Evolutionary conservation across 352 stramenopile species (phyloP).

Genomic region (Phytophthora citricola): DNA sequence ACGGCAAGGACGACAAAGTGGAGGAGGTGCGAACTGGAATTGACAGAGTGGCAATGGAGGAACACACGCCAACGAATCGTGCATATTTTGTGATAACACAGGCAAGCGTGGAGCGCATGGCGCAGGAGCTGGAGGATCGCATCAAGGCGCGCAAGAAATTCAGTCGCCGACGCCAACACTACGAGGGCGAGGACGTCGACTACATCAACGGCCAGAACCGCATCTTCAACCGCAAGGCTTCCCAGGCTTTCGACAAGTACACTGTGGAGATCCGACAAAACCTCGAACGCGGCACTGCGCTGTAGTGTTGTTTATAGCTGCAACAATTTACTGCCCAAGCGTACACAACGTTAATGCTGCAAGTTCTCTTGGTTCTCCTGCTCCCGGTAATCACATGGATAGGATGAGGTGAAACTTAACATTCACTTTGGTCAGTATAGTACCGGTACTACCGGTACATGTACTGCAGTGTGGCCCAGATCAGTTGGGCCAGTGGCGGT

Average conservation of each 20-base stretch:
- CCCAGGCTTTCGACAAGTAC: conserved; percentile 97
- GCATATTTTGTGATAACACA: conserved; percentile 17
- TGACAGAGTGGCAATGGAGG: neutral
- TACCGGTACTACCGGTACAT: too few species aligned
- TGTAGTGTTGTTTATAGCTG: conserved; percentile 65
- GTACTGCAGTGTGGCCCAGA: too few species aligned
- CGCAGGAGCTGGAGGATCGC: conserved; percentile 71
- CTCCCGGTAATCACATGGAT: too few species aligned
- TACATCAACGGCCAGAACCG: conserved; percentile 99
- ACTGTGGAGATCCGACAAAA: conserved; percentile 98
- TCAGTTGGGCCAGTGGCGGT: too few species aligned
- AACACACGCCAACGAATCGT: conserved; percentile 5
- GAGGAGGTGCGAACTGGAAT: conserved; percentile 45
- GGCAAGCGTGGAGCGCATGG: conserved; percentile 78
- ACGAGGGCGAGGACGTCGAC: conserved; percentile 93
- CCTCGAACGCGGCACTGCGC: conserved; percentile 96
- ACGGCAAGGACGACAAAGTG: conserved; percentile 66
- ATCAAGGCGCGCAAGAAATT: conserved; percentile 82
- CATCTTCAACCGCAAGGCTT: conserved; percentile 98
- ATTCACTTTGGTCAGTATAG: too few species aligned
- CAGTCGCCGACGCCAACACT: conserved; percentile 73
- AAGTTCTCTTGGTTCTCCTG: too few species aligned
- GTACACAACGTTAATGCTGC: too few species aligned
- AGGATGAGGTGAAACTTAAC: too few species aligned
- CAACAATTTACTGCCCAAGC: neutral